These are phyloP conservation scores for Lasiodiplodia theobromae DNA, from an alignment of 2,329 filamentous ascomycete genomes.

Conservation along the genomic window DNA sequence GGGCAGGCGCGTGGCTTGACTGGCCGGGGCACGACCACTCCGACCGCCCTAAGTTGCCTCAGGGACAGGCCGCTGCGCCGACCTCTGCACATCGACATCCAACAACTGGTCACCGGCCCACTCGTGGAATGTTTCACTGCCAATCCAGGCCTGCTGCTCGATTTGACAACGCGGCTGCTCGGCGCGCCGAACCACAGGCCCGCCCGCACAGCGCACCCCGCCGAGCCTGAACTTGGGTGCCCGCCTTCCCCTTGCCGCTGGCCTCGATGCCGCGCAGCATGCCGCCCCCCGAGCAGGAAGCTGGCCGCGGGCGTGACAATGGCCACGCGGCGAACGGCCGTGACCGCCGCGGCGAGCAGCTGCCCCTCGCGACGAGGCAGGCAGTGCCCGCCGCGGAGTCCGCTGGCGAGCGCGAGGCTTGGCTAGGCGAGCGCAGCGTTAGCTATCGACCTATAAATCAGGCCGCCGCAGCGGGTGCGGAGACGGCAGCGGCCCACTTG, in stretches of 20 bases:
- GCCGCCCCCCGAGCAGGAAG: conserved; percentile 12
- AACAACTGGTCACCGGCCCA: conserved; percentile 16
- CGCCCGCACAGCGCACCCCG: not conserved
- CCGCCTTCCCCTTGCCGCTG: conserved; percentile 16
- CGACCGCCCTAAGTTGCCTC: not conserved
- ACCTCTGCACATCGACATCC: conserved; percentile 26
- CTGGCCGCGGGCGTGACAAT: conserved; percentile 5
- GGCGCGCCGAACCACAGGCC: conserved; percentile 1
- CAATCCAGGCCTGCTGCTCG: not conserved
- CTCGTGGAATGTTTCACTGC: conserved; percentile 29
- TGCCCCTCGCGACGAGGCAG: not conserved
- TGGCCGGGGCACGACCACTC: not conserved
- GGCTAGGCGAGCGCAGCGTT: not conserved
- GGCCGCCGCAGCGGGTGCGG: conserved; percentile 13
- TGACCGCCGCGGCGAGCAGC: conserved; percentile 5
- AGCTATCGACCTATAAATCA: conserved; percentile 19
- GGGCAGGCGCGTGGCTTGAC: conserved; percentile 18
- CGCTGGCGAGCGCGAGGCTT: not conserved
- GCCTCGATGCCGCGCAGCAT: conserved; percentile 17
- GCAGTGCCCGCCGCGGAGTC: not conserved
- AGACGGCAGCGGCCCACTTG: conserved; percentile 27
- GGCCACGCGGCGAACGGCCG: conserved; percentile 4
- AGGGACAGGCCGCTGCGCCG: conserved; percentile 10
- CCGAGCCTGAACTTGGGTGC: not conserved
- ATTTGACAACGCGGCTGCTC: conserved; percentile 9